Evolutionary conservation across 2,329 filamentous ascomycete species (phyloP).

Genomic region (Arthroderma sp.): DNA sequence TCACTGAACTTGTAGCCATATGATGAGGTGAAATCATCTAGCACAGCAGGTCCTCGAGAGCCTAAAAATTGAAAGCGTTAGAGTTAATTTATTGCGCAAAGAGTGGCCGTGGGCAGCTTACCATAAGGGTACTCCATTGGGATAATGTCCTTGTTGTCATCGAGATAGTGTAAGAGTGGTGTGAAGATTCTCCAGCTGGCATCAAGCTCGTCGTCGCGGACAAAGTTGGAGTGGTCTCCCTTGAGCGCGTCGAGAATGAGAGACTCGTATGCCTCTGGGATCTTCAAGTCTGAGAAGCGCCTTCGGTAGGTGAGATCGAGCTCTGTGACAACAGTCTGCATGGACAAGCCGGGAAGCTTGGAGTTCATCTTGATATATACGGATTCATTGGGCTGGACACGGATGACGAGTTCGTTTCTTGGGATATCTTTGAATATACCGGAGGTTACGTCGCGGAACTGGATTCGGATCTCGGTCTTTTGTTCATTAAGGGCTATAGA

Average conservation of each 20-base stretch:
- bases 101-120: slow-evolving; percentile 36
- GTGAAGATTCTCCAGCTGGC: slow-evolving; percentile 98
- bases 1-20: slow-evolving; percentile 99
- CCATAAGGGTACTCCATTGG: slow-evolving; percentile 99
- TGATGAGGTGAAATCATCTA: slow-evolving; percentile 95
- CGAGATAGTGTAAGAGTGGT: slow-evolving; percentile 90
- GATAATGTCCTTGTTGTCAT: slow-evolving; percentile 98
- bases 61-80: slow-evolving; percentile 39
- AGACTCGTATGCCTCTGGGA: slow-evolving; percentile 97
- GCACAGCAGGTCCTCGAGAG: slow-evolving; percentile 85
- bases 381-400: slow-evolving; percentile 97
- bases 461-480: slow-evolving; percentile 97
- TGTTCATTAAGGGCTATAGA: slow-evolving; percentile 82
- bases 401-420: slow-evolving; percentile 96
- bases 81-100: background rate
- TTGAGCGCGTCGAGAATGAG: slow-evolving; percentile 94
- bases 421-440: slow-evolving; percentile 99
- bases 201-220: slow-evolving; percentile 90
- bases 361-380: slow-evolving; percentile 99
- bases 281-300: slow-evolving; percentile 98
- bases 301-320: slow-evolving; percentile 95
- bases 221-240: slow-evolving; percentile 99
- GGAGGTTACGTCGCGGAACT: slow-evolving; percentile 98
- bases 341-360: slow-evolving; percentile 92
- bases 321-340: slow-evolving; percentile 98